Evolutionary conservation across 257 asterid genomes (phyloP).

Genomic region (Capsicum baccatum): DNA sequence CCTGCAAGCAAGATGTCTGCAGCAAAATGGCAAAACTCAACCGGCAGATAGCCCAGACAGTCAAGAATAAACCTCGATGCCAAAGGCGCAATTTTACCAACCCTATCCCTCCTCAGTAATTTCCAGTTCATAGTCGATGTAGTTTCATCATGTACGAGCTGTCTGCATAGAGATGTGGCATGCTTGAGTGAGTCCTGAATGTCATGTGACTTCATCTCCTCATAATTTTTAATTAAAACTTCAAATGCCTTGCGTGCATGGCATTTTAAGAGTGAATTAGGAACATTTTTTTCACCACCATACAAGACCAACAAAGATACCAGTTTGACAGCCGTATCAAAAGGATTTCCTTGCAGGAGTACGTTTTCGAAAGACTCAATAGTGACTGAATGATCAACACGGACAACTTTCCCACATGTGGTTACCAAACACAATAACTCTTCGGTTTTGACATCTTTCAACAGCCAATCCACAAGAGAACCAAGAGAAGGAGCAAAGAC

Average conservation of each 20-base stretch:
- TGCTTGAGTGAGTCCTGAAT: slow-evolving; percentile 34
- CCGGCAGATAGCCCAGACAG: slow-evolving; percentile 79
- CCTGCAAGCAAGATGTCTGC: slow-evolving; percentile 82
- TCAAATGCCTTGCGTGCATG: slow-evolving; percentile 76
- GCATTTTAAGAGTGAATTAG: slow-evolving; percentile 76
- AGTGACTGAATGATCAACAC: slow-evolving; percentile 80
- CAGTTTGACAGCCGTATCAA: slow-evolving; percentile 74
- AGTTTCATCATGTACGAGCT: slow-evolving; percentile 35
- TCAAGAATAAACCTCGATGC: slow-evolving; percentile 75
- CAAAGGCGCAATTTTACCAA: slow-evolving; percentile 44
- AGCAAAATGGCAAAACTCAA: slow-evolving; percentile 84
- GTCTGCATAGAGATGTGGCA: slow-evolving; percentile 41
- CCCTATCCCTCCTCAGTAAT: slow-evolving; percentile 40
- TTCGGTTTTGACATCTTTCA: slow-evolving; percentile 69
- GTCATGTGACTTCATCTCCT: slow-evolving; percentile 45
- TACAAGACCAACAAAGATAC: slow-evolving; percentile 73
- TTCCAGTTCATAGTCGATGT: slow-evolving; percentile 36
- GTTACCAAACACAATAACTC: slow-evolving; percentile 82
- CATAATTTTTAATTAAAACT: slow-evolving; percentile 52
- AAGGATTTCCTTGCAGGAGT: slow-evolving; percentile 65
- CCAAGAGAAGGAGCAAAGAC: slow-evolving; percentile 89
- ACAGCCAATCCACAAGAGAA: slow-evolving; percentile 80
- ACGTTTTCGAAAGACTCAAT: slow-evolving; percentile 71
- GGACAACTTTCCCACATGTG: slow-evolving; percentile 77
- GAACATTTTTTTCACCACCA: slow-evolving; percentile 81